These are phyloP conservation scores for Fusarium chuoi DNA, from an alignment of 2,329 filamentous ascomycete genomes.

Conservation along the genomic window DNA sequence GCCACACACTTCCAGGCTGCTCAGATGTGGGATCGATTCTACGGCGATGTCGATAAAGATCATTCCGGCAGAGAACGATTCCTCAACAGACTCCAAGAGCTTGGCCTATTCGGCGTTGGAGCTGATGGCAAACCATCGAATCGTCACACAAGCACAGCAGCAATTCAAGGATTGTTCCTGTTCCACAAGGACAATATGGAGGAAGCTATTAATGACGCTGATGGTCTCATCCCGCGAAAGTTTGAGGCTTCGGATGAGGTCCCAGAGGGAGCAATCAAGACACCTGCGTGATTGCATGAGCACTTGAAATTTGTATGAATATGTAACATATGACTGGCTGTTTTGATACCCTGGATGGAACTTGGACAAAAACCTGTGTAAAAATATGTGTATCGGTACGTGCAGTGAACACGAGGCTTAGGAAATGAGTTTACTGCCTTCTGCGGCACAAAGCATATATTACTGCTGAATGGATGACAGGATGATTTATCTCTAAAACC, in stretches of 20 bases:
- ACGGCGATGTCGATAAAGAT: constrained; percentile 79
- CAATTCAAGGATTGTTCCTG: constrained; percentile 92
- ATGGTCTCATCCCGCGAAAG: constrained; percentile 69
- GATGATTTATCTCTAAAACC: background rate
- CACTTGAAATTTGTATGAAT: constrained; percentile 15
- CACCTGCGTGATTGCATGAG: constrained; percentile 47
- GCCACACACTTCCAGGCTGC: constrained; percentile 86
- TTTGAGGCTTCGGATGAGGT: constrained; percentile 60
- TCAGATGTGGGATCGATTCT: constrained; percentile 94
- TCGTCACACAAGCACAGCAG: constrained; percentile 81
- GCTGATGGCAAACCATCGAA: constrained; percentile 58
- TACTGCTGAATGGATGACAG: background rate
- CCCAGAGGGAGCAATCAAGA: constrained; percentile 54
- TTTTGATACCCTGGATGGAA: constrained; percentile 33
- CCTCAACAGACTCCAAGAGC: constrained; percentile 72
- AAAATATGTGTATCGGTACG: background rate
- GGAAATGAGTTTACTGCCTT: background rate
- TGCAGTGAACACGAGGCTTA: background rate
- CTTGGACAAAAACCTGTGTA: constrained; percentile 5
- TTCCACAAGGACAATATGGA: constrained; percentile 94
- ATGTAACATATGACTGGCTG: constrained; percentile 24
- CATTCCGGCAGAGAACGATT: constrained; percentile 74
- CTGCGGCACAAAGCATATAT: background rate
- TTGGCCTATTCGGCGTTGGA: constrained; percentile 74
- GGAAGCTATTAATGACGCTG: constrained; percentile 84